Evolutionary conservation across 257 asterid species (phyloP).

Genomic region (Solanum pinnatisectum): DNA sequence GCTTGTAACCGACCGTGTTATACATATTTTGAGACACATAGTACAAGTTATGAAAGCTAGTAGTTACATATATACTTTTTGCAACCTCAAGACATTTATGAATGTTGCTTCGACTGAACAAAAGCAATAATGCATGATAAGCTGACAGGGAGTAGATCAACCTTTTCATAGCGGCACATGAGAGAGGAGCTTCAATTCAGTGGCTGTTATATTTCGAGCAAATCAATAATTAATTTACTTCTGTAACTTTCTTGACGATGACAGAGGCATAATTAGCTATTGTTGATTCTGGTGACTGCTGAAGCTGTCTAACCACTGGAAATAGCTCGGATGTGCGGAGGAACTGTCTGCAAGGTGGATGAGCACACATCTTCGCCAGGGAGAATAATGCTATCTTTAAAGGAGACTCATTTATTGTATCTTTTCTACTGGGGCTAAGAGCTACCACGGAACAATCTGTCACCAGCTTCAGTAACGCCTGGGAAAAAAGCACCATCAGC

Average conservation of each 20-base stretch:
- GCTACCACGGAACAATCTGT: constrained; percentile 70
- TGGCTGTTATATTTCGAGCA: neutral
- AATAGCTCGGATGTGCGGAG: constrained; percentile 69
- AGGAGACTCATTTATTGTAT: constrained; percentile 76
- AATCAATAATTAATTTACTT: constrained; percentile 2
- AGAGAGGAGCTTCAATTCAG: neutral
- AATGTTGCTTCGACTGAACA: neutral
- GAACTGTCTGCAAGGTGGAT: constrained; percentile 73
- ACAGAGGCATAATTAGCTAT: constrained; percentile 81
- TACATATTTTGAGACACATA: neutral
- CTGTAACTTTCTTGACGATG: constrained; percentile 58
- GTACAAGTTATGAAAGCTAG: neutral
- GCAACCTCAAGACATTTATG: neutral
- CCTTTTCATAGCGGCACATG: neutral
- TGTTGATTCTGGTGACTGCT: constrained; percentile 80
- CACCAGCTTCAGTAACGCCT: constrained; percentile 86
- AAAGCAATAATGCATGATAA: neutral
- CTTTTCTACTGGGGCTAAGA: constrained; percentile 56
- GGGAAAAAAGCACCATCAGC: constrained; percentile 9
- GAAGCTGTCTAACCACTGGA: constrained; percentile 65
- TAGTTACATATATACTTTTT: neutral
- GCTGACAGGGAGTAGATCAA: neutral
- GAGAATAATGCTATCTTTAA: constrained; percentile 81
- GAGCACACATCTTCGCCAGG: constrained; percentile 88
- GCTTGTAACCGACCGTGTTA: neutral